Evolutionary conservation across 2,329 filamentous ascomycete species (phyloP).

Genomic region (Allantophomopsis cytisporea): DNA sequence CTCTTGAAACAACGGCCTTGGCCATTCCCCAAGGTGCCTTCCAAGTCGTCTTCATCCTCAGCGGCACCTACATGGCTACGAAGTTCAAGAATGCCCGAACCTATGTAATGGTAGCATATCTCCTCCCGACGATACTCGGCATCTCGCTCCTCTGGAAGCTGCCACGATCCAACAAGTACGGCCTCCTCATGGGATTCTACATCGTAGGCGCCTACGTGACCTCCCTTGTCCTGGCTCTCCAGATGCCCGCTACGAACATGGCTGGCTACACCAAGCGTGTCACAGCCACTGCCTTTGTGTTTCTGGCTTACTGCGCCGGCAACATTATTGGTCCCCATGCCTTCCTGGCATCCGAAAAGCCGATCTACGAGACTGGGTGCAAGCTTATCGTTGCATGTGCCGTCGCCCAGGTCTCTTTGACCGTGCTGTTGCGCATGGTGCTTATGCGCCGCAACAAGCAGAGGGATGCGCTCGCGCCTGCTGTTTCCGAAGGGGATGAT

Average conservation of each 20-base stretch:
- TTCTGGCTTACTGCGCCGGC: conserved; percentile 10
- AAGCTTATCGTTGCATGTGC: neutral
- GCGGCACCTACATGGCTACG: conserved; percentile 35
- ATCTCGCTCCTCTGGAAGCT: conserved; percentile 16
- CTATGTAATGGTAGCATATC: conserved; percentile 15
- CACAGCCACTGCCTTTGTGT: conserved; percentile 25
- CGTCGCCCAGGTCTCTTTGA: neutral
- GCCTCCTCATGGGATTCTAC: conserved; percentile 17
- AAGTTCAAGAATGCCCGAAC: conserved; percentile 35
- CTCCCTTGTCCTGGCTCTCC: conserved; percentile 36
- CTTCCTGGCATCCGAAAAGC: conserved; percentile 34
- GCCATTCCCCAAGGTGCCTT: conserved; percentile 41
- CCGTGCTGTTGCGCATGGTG: neutral
- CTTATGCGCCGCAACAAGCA: neutral
- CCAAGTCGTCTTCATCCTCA: conserved; percentile 37
- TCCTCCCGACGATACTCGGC: conserved; percentile 17
- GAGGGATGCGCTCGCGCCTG: neutral
- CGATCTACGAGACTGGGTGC: conserved; percentile 31
- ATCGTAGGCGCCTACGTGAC: conserved; percentile 30
- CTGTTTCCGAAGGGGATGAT: neutral
- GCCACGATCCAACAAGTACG: conserved; percentile 12
- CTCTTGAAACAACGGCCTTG: conserved; percentile 32
- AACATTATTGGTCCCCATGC: conserved; percentile 36
- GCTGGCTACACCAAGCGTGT: conserved; percentile 31
- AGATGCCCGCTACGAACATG: conserved; percentile 28